Conservation (phyloP, 495 filamentous ascomycete genomes). For the Podospora conica region DNA sequence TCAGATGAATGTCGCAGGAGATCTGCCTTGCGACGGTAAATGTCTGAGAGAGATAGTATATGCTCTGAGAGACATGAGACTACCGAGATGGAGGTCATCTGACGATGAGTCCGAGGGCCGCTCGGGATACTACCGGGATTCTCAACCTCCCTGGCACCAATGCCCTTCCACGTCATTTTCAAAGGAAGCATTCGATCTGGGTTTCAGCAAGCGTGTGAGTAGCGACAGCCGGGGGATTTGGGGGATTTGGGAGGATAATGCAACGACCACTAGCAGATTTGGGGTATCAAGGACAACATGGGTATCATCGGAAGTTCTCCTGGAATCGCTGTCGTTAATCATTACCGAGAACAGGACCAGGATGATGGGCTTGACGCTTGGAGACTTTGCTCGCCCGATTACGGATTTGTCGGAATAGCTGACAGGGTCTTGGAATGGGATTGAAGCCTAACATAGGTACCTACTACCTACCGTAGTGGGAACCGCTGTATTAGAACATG, state of each 20-base stretch:
- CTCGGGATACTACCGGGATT: not conserved
- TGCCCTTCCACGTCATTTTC: not conserved
- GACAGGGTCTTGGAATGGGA: too few relatives aligned
- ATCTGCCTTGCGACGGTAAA: too few relatives aligned
- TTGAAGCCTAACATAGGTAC: too few relatives aligned
- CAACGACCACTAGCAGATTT: too few relatives aligned
- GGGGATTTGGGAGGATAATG: too few relatives aligned
- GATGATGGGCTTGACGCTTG: not conserved
- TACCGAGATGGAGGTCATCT: not conserved
- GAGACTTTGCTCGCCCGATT: not conserved
- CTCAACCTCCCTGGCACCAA: not conserved
- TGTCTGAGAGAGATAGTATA: too few relatives aligned
- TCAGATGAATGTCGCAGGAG: too few relatives aligned
- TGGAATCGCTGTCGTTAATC: not conserved
- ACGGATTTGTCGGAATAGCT: too few relatives aligned
- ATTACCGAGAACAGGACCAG: not conserved
- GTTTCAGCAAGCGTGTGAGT: not conserved
- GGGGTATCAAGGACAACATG: too few relatives aligned
- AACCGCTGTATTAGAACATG: too few relatives aligned
- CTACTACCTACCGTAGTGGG: too few relatives aligned
- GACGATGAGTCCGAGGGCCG: not conserved
- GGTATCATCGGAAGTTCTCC: not conserved
- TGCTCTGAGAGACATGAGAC: not conserved
- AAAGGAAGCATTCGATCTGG: not conserved
- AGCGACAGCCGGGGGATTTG: too few relatives aligned